Evolutionary conservation across 2,329 filamentous ascomycete genomes (phyloP).

Genomic region (Claviceps maximensis): DNA sequence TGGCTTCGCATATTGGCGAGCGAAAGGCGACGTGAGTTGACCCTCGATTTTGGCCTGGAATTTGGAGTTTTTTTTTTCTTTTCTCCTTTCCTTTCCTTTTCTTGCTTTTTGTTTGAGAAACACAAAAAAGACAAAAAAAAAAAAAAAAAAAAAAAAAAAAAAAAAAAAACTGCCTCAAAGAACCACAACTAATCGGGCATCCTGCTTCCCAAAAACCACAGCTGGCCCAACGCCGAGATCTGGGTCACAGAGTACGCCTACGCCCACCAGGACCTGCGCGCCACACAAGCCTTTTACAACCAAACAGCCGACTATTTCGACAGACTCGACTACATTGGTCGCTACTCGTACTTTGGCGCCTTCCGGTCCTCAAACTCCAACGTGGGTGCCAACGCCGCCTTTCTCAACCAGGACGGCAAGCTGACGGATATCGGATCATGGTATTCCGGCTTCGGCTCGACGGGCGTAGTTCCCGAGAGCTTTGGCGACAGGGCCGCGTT

Average conservation of each 20-base stretch:
- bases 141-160: no score
- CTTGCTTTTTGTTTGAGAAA: no score
- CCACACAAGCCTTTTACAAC: conserved; percentile 57
- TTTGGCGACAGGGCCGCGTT: conserved; percentile 3
- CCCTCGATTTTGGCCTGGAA: no score
- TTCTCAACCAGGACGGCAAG: conserved; percentile 53
- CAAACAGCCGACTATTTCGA: conserved; percentile 54
- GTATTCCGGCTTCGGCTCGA: conserved; percentile 52
- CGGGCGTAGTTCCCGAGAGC: conserved; percentile 27
- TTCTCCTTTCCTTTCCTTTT: no score
- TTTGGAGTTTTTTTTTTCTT: no score
- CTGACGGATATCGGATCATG: conserved; percentile 65
- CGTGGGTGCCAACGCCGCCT: conserved; percentile 58
- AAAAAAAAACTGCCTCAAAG: no score
- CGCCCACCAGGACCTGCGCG: conserved; percentile 38
- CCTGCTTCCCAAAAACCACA: conserved; percentile 18
- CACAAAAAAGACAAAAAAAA: no score
- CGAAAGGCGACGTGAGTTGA: conserved; percentile 20
- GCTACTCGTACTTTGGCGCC: conserved; percentile 64
- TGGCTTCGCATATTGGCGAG: conserved; percentile 53
- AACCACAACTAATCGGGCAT: background rate
- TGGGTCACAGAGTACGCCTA: conserved; percentile 73
- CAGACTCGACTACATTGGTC: conserved; percentile 36
- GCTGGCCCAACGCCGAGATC: conserved; percentile 47
- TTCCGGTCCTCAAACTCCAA: conserved; percentile 60